Percentiles rank a stretch among this genome's conserved stretches.
Evolutionary conservation across 148 eudicot genomes (phyloP).

Genomic region (Nepenthes gracilis): DNA sequence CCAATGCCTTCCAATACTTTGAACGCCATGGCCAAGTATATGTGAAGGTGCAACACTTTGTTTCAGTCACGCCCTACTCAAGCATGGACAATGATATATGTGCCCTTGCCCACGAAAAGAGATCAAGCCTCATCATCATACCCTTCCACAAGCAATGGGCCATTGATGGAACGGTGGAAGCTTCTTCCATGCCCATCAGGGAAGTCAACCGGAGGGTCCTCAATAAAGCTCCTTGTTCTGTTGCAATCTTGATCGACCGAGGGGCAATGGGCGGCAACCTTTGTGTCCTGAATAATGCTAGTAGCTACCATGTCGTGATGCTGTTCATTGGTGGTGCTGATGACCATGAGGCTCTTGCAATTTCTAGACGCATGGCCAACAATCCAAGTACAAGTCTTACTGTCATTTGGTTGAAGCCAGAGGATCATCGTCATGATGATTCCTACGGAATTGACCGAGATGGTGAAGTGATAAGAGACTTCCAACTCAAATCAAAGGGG

Average conservation of each 20-base stretch:
- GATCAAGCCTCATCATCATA: conserved; percentile 13
- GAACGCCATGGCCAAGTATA: conserved; percentile 12
- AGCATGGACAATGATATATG: conserved; percentile 30
- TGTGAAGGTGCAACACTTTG: conserved; percentile 17
- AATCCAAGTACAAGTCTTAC: conserved; percentile 15
- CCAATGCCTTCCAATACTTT: conserved; percentile 14
- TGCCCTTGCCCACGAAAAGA: conserved; percentile 16
- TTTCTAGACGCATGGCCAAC: conserved; percentile 15
- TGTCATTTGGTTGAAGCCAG: conserved; percentile 17
- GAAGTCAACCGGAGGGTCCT: conserved; percentile 19
- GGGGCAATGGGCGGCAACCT: neutral
- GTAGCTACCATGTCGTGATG: conserved; percentile 11
- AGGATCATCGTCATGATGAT: neutral
- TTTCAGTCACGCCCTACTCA: conserved; percentile 17
- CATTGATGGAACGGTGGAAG: conserved; percentile 6
- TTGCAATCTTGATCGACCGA: conserved; percentile 22
- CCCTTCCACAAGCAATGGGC: conserved; percentile 25
- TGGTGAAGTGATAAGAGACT: conserved; percentile 14
- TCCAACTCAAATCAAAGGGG: conserved; percentile 9
- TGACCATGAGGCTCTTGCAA: conserved; percentile 27
- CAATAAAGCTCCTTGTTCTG: conserved; percentile 25
- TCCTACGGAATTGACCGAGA: conserved; percentile 2
- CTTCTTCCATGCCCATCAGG: conserved; percentile 6
- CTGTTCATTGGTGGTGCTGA: conserved; percentile 28
- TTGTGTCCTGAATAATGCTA: neutral